These are phyloP conservation scores for Alternaria rosae DNA, from an alignment of 2,329 filamentous ascomycete species.

Conservation along the genomic window DNA sequence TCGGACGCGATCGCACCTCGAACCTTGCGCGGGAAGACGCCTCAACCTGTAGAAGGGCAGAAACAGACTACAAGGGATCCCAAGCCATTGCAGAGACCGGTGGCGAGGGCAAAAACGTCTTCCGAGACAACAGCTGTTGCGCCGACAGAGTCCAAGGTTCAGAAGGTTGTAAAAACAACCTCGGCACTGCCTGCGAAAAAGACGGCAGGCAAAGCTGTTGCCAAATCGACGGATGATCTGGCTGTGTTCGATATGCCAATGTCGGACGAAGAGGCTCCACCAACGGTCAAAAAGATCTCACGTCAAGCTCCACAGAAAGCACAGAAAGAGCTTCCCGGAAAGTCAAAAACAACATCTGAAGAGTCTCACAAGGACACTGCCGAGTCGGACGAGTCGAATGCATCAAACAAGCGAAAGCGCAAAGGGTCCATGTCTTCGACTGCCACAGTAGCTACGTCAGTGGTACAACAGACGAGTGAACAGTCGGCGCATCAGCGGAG, in stretches of 20 bases:
- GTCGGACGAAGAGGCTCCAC: conserved; percentile 34
- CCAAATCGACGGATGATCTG: conserved; percentile 10
- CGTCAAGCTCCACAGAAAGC: conserved; percentile 19
- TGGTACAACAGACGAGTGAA: conserved; percentile 11
- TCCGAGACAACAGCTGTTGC: conserved; percentile 26
- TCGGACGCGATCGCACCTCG: not conserved
- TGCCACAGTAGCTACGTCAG: conserved; percentile 13
- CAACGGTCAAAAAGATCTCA: conserved; percentile 23
- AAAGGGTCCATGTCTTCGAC: conserved; percentile 28
- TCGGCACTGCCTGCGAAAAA: conserved; percentile 10
- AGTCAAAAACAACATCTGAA: not conserved
- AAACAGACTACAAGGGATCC: conserved; percentile 3
- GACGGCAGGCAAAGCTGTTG: conserved; percentile 2
- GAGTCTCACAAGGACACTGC: conserved; percentile 15
- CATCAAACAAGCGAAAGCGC: conserved; percentile 44
- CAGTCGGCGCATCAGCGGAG: conserved; percentile 24
- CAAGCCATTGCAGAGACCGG: conserved; percentile 7
- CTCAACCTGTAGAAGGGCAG: conserved; percentile 12
- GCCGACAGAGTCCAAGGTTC: conserved; percentile 7
- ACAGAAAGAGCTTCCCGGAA: conserved; percentile 16
- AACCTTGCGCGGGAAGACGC: conserved; percentile 17
- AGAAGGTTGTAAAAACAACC: conserved; percentile 11
- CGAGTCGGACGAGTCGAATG: conserved; percentile 41
- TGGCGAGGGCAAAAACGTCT: conserved; percentile 17
- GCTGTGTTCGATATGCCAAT: conserved; percentile 38